Conservation (phyloP, 2,329 filamentous ascomycete genomes). For the Aspergillus persii region DNA sequence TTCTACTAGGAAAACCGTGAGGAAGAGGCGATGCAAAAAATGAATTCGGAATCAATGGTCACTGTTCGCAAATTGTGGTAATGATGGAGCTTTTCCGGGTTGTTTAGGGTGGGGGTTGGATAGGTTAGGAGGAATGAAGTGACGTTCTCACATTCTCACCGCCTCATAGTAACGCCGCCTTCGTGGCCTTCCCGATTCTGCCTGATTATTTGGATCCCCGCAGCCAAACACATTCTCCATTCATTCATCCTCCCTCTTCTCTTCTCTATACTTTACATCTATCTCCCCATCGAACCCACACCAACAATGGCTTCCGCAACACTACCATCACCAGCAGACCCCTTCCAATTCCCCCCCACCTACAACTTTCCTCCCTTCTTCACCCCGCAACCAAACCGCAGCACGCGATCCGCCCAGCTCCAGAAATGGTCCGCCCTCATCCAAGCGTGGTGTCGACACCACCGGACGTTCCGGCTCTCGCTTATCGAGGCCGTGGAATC, state of each 20-base stretch:
- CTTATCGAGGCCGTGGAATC: conserved; percentile 61
- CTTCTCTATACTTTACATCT: neutral
- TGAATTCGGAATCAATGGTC: too few relatives aligned
- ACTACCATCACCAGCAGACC: conserved; percentile 14
- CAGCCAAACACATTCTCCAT: too few relatives aligned
- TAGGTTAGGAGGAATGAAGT: too few relatives aligned
- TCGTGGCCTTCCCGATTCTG: too few relatives aligned
- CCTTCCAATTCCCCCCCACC: conserved; percentile 42
- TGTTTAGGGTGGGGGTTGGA: too few relatives aligned
- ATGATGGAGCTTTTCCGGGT: too few relatives aligned
- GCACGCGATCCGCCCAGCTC: conserved; percentile 53
- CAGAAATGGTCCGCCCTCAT: conserved; percentile 84
- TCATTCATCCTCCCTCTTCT: neutral
- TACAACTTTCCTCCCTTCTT: conserved; percentile 55
- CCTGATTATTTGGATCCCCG: too few relatives aligned
- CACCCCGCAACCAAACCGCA: conserved; percentile 47
- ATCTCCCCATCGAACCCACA: neutral
- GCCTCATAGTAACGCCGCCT: too few relatives aligned
- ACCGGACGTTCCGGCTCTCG: conserved; percentile 73
- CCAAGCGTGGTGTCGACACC: conserved; percentile 75
- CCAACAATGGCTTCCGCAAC: conserved; percentile 1
- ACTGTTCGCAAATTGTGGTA: too few relatives aligned
- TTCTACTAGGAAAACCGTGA: too few relatives aligned
- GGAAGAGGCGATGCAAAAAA: too few relatives aligned
- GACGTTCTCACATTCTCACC: too few relatives aligned